Evolutionary conservation across 495 filamentous ascomycete species (phyloP), one percentile per base, ranked within the genome.

Genomic region (Neurospora discreta): DNA sequence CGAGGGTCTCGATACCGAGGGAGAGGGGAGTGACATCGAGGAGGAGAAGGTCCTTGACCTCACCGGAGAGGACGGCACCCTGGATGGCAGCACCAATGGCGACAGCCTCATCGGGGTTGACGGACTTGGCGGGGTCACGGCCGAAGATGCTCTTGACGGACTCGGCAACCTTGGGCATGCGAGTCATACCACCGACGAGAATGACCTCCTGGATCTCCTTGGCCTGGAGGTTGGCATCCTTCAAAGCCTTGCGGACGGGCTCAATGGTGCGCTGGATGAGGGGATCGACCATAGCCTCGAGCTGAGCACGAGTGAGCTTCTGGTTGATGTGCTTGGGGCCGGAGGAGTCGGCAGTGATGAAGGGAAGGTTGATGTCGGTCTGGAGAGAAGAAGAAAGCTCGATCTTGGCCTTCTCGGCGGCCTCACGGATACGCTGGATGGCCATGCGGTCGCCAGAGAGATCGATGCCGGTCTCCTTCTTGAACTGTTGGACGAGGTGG

Each of bases 381-480:
- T 98, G 95, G 76, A 95, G 89, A 70, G 93, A 92, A 26, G 94
- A 98, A 3, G 95, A 98, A 74, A 99, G 88, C 85, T 99, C 95
- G 79, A 98, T 99, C 92, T 99, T 99, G 80, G 95, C 95, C 90
- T 99, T 99, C 89, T 99, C 95, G 74, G 96, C 95, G 74, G 95
- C 95, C 86, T 99, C 95, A 84, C 95, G 95, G 82, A 99, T 98
- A 85, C 95, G 89, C 87, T 99, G 95, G 77, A 99, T 96, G 72
- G 95, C 95, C 95, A 99, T 98, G 79, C 95, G 94, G 87, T 99
- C 95, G 75, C 84, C 84, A 42, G 92, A 91, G 69, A 99, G 89
- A 82, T 99, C 96, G 73, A 98, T 92, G 70, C 93, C 91, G 39
- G 91, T 91, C 71, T 97, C 93, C 84, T 92, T 93, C 92, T 97